Conservation (phyloP, 2,329 filamentous ascomycete species). For the Neopestalotiopsis sp. region DNA sequence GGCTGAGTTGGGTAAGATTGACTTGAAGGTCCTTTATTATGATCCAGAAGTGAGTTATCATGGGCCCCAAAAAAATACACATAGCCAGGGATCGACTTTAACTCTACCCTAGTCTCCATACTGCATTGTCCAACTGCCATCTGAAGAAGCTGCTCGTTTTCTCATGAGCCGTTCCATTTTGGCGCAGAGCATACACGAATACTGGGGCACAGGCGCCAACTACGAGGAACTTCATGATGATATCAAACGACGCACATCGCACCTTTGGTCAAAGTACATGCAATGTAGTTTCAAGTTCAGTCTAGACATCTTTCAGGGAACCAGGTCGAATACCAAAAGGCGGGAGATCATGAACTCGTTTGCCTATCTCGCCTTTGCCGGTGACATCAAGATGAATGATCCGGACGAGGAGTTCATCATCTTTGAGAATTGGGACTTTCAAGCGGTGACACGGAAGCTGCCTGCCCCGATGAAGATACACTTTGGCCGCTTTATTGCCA, state of each 20-base stretch:
- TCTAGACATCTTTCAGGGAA: conserved; percentile 82
- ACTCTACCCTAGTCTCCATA: conserved; percentile 74
- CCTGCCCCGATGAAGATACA: conserved; percentile 67
- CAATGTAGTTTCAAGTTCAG: conserved; percentile 79
- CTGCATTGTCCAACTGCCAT: conserved; percentile 75
- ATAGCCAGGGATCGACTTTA: conserved; percentile 13
- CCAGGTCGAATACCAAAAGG: conserved; percentile 67
- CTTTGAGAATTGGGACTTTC: conserved; percentile 79
- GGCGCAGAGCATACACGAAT: conserved; percentile 81
- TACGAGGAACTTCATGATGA: conserved; percentile 73
- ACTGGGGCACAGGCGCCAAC: conserved; percentile 78
- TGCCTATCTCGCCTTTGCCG: conserved; percentile 76
- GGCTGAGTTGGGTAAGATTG: conserved; percentile 69
- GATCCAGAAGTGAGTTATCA: conserved; percentile 67
- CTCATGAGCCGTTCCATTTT: conserved; percentile 82
- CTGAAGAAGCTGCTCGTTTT: conserved; percentile 66
- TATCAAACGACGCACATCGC: conserved; percentile 62
- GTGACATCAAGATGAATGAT: conserved; percentile 76
- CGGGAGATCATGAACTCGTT: conserved; percentile 83
- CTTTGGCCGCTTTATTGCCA: conserved; percentile 74
- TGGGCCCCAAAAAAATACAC: not conserved
- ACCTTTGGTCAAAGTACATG: conserved; percentile 72
- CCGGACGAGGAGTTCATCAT: conserved; percentile 79
- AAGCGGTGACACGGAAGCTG: conserved; percentile 52
- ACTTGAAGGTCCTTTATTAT: conserved; percentile 78